Conservation (phyloP, 768 basidiomycete species). For the Solioccasus polychromus region DNA sequence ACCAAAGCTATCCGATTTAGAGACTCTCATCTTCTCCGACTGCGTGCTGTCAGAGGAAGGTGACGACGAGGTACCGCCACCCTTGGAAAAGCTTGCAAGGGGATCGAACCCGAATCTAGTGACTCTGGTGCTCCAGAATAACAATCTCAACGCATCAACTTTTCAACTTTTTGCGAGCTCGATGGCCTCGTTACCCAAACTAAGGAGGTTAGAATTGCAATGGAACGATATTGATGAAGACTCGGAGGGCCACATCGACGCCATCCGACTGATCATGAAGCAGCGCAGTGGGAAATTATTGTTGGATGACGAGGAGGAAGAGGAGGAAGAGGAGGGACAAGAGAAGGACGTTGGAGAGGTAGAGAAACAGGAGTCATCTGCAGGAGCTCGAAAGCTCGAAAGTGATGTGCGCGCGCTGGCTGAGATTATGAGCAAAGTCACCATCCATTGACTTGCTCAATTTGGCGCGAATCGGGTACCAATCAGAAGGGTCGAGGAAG, state of each 20-base stretch:
- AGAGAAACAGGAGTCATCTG: conserved; percentile 20
- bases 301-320: conserved; percentile 77
- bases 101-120: conserved; percentile 77
- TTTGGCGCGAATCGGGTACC: conserved; percentile 1
- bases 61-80: conserved; percentile 72
- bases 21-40: conserved; percentile 86
- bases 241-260: conserved; percentile 52
- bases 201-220: conserved; percentile 80
- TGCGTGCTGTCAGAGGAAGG: conserved; percentile 74
- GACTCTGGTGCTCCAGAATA: conserved; percentile 84
- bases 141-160: conserved; percentile 75
- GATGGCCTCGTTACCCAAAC: conserved; percentile 54
- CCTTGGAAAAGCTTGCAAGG: conserved; percentile 56
- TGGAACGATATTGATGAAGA: conserved; percentile 88
- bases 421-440: conserved; percentile 64
- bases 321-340: conserved; percentile 65
- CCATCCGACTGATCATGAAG: conserved; percentile 53
- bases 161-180: conserved; percentile 66
- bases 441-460: conserved; percentile 34
- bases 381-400: conserved; percentile 29
- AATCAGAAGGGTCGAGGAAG: background rate
- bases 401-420: conserved; percentile 56
- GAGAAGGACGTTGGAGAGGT: conserved; percentile 48
- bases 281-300: conserved; percentile 66
- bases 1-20: conserved; percentile 65